Base-by-base conservation (phyloP, 495 filamentous ascomycete species). In the Stereocaulon alpinum region DNA sequence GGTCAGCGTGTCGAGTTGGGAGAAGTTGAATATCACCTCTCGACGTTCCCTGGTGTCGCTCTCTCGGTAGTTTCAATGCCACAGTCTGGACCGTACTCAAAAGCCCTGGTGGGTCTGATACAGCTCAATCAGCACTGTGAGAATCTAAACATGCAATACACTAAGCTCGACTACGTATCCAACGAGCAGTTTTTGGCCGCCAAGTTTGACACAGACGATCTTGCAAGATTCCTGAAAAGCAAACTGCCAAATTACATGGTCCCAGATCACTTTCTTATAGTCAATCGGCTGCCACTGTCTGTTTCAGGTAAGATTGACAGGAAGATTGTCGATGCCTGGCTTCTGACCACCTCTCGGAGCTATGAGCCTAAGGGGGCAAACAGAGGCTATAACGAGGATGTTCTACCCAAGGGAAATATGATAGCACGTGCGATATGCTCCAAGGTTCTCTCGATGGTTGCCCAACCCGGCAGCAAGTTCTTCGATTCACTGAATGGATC, bases 271-370 rank as follows among this genome's bases (percentile, higher is more conserved):
- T 74, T 70, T n/a, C 34, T 79, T 9, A 67, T 70, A 9, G 66
- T 79, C 0, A 62, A 65, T 6, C 63, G 64, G 22, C 67, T 80
- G 56, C 77, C 78, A 14, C 60, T 72, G 11, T 70, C 67, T 0
- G 58, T 65, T 6, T 74, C 71, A 2, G 72, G 68, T 22, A 80
- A 81, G 59, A 62, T 74, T 5, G 73, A 80, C 56, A 61, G 74
- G 20, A 66, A 58, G 22, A 34, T 51, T 0, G 63, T 71, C 10
- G 58, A 65, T 32, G 50, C 61, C 29, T 71, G 67, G 68, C 63
- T 68, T 2, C 15, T 57, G 3, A 58, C 34, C 18, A 60, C 64
- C 3, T n/a, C 3, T 67, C 60, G 29, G 49, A 63, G 45, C 56
- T 64, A 40, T 10, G 51, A 60, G 52, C 61, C 24, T 37, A 41